Evolutionary conservation across 805 yeast species (phyloP).

Genomic region (Saccharomyces mikatae): DNA sequence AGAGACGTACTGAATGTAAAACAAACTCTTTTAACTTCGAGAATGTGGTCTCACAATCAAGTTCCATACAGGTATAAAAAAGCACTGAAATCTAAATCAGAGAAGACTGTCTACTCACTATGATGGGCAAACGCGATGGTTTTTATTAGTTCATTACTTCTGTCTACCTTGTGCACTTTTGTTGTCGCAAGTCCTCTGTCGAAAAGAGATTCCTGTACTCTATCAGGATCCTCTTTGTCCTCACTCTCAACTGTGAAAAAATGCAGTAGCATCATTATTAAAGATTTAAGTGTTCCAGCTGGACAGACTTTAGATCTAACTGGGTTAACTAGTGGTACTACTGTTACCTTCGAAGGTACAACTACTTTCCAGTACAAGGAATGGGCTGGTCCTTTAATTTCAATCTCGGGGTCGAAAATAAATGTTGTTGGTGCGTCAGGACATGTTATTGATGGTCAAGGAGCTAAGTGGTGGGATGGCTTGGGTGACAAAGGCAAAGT

Average conservation of each 20-base stretch:
- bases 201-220: slow-evolving; percentile 1
- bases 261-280: slow-evolving; percentile 7
- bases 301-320: slow-evolving; percentile 13
- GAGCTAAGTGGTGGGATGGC: slow-evolving; percentile 15
- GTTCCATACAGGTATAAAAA: background rate
- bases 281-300: slow-evolving; percentile 13
- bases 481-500: slow-evolving; percentile 10
- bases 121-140: background rate
- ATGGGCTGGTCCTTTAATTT: slow-evolving; percentile 14
- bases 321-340: slow-evolving; percentile 7
- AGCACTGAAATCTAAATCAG: background rate
- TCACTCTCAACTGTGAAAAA: slow-evolving; percentile 1
- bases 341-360: slow-evolving; percentile 13
- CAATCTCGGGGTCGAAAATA: slow-evolving; percentile 7
- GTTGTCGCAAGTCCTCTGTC: slow-evolving; percentile 1
- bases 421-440: slow-evolving; percentile 12
- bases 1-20: background rate
- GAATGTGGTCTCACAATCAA: background rate
- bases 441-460: slow-evolving; percentile 11
- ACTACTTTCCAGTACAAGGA: slow-evolving; percentile 10
- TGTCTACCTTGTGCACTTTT: background rate
- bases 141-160: background rate
- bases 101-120: background rate
- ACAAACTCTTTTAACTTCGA: background rate
- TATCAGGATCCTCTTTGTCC: background rate